These are phyloP conservation scores for Penicillium sp. DNA, from an alignment of 2,329 filamentous ascomycete genomes.

Conservation along the genomic window DNA sequence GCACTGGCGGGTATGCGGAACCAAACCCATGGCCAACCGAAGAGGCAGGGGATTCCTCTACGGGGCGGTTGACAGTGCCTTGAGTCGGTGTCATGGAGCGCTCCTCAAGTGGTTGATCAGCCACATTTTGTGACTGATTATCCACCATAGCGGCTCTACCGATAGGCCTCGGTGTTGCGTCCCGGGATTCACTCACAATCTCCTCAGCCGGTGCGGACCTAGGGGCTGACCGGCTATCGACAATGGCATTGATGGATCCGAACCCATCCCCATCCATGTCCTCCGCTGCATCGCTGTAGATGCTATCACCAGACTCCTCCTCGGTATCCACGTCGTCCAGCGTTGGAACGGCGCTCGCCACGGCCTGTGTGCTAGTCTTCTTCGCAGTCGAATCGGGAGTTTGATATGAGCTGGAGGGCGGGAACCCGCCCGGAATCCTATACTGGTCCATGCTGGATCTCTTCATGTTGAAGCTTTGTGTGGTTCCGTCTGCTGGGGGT, in stretches of 20 bases:
- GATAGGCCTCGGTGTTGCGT: conserved; percentile 17
- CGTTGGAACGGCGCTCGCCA: conserved; percentile 14
- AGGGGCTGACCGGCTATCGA: conserved; percentile 34
- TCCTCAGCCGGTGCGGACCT: conserved; percentile 12
- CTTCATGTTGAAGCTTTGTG: conserved; percentile 21
- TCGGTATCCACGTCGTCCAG: conserved; percentile 31
- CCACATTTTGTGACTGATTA: conserved; percentile 10
- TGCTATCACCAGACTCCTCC: conserved; percentile 44
- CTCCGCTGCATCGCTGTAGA: conserved; percentile 49
- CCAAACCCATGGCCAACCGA: conserved; percentile 16
- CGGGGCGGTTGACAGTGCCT: conserved; percentile 11
- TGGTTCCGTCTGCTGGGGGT: conserved; percentile 42
- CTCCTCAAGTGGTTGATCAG: conserved; percentile 10
- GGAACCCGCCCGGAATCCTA: conserved; percentile 61
- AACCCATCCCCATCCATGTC: conserved; percentile 46
- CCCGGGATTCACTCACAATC: conserved; percentile 13
- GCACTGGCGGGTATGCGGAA: conserved; percentile 20
- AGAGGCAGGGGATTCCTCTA: conserved; percentile 20
- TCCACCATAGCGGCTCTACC: conserved; percentile 18
- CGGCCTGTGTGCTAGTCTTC: conserved; percentile 10
- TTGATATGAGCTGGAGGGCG: conserved; percentile 32
- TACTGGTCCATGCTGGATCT: conserved; percentile 43
- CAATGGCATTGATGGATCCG: conserved; percentile 51
- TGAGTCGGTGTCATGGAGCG: conserved; percentile 24
- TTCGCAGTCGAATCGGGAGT: conserved; percentile 13